Evolutionary conservation across 768 basidiomycete species (phyloP), one percentile per base, ranked within the genome.

Genomic region (Boletus barrowsii): DNA sequence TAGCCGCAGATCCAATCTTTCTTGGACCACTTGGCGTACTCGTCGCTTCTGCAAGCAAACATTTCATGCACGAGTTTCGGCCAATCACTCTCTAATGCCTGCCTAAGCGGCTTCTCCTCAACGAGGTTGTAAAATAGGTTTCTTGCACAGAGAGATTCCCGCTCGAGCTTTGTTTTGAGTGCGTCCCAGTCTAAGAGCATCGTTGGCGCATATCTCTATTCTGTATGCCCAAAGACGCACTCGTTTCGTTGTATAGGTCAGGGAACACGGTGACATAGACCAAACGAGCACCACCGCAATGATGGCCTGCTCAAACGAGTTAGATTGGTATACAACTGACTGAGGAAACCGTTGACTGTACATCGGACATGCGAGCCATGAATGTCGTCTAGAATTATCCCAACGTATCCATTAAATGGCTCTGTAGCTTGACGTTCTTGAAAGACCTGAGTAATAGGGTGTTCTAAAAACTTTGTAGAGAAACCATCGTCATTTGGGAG

Each of bases 131-230:
- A n/a, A 5, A 3, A 2, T 1, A 55, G 13, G 5, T 49, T 55
- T 20, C 3, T 6, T 9, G 42, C 6, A 4, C 37, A 3, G 1
- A 56, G 1, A 15, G 0, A 10, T 10, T 43, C 6, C 10, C 29
- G 20, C 1, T n/a, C 35, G 5, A 47, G 20, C 7, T 0, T 4
- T 18, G 45, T 29, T 32, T 39, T 56, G 7, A 56, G 35, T 26
- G 39, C 22, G 9, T 37, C 33, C 56, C 54, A 57, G 26, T 30
- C 56, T 57, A 14, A 55, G 18, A 37, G 14, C 24, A 22, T 45
- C 32, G 15, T 0, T 3, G 17, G 37, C 2, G 6, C 5, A 10
- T 40, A 33, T 39, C 15, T 15, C 10, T 3, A 39, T 13, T 6
- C 36, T 8, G 14, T n/a, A 2, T 7, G n/a, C n/a, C 4, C 11